phyloP scores from a whole-genome alignment of 2,329 filamentous ascomycete species.

The Davidsoniella australis region DNA sequence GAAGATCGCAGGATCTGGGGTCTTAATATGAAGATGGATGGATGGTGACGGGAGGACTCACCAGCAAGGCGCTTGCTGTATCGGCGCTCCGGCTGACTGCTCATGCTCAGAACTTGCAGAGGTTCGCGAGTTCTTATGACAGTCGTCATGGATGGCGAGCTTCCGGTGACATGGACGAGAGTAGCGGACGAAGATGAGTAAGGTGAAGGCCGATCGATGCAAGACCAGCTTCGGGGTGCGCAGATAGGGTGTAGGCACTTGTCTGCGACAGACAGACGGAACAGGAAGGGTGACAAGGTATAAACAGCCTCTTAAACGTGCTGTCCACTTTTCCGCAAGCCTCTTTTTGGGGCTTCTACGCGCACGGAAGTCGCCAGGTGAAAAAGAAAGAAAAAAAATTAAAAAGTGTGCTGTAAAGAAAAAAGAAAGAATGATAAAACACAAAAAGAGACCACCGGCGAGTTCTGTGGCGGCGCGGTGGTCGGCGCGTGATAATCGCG shows the following conservation, averaged over 20 bases:
- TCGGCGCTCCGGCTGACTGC: slow-evolving; percentile 41
- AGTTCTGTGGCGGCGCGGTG: slow-evolving; percentile 2
- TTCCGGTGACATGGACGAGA: slow-evolving; percentile 12
- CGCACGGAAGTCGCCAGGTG: not conserved
- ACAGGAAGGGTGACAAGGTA: not conserved
- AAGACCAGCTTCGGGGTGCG: slow-evolving; percentile 1
- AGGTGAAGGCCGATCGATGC: slow-evolving; percentile 4
- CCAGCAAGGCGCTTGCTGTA: slow-evolving; percentile 48
- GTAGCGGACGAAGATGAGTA: not conserved
- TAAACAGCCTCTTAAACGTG: not conserved
- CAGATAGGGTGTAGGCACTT: no score
- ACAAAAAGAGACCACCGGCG: slow-evolving; percentile 3
- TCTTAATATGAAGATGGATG: not conserved
- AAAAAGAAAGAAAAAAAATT: slow-evolving; percentile 3
- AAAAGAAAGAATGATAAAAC: slow-evolving; percentile 1
- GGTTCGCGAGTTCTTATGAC: slow-evolving; percentile 46
- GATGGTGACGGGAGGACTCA: slow-evolving; percentile 23
- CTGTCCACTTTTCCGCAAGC: not conserved
- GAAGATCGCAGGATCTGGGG: slow-evolving; percentile 1
- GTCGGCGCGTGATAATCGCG: slow-evolving; percentile 10
- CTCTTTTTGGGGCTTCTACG: slow-evolving; percentile 1
- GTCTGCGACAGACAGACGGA: not conserved
- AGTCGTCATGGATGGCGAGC: slow-evolving; percentile 50
- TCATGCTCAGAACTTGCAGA: slow-evolving; percentile 53
- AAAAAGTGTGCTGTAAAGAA: not conserved